phyloP scores from a whole-genome alignment of 2,329 filamentous ascomycete genomes.

The Colletotrichum sp. region DNA sequence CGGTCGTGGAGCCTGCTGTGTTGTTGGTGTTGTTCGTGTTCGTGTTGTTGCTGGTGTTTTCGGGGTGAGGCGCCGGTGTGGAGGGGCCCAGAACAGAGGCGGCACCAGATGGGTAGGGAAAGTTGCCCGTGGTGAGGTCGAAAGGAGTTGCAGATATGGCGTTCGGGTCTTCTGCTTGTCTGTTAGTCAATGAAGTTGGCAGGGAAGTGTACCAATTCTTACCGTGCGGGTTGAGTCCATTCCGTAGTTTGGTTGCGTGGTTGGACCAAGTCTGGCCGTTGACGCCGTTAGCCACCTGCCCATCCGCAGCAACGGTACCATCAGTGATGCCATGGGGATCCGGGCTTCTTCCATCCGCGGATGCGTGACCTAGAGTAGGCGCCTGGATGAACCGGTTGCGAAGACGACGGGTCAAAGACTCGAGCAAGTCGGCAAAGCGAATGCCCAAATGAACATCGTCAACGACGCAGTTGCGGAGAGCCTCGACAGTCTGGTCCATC shows the following conservation, averaged over 20 bases:
- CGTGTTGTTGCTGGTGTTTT: slow-evolving; percentile 26
- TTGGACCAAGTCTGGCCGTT: slow-evolving; percentile 26
- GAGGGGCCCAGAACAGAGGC: slow-evolving; percentile 54
- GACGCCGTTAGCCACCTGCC: slow-evolving; percentile 1
- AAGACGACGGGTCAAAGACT: slow-evolving; percentile 76
- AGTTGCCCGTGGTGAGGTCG: slow-evolving; percentile 59
- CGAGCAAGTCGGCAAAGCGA: slow-evolving; percentile 82
- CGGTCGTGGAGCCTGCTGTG: background rate
- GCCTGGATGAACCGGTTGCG: slow-evolving; percentile 76
- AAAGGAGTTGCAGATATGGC: slow-evolving; percentile 69
- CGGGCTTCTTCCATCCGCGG: slow-evolving; percentile 48
- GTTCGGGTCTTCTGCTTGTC: slow-evolving; percentile 23
- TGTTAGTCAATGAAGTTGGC: slow-evolving; percentile 18
- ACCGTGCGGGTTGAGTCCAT: slow-evolving; percentile 43
- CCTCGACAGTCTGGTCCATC: slow-evolving; percentile 77
- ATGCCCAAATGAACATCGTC: slow-evolving; percentile 88
- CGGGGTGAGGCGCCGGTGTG: slow-evolving; percentile 49
- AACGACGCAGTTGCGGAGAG: slow-evolving; percentile 78
- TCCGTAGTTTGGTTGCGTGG: slow-evolving; percentile 44
- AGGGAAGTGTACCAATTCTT: slow-evolving; percentile 24
- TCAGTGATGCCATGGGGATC: slow-evolving; percentile 31
- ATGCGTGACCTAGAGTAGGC: slow-evolving; percentile 49
- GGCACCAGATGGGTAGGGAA: slow-evolving; percentile 55
- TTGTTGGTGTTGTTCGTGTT: slow-evolving; percentile 31
- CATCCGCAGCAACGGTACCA: background rate